Evolutionary conservation across 371 early-diverging fungal genomes (phyloP).

Genomic region (Mortierella polycephala): DNA sequence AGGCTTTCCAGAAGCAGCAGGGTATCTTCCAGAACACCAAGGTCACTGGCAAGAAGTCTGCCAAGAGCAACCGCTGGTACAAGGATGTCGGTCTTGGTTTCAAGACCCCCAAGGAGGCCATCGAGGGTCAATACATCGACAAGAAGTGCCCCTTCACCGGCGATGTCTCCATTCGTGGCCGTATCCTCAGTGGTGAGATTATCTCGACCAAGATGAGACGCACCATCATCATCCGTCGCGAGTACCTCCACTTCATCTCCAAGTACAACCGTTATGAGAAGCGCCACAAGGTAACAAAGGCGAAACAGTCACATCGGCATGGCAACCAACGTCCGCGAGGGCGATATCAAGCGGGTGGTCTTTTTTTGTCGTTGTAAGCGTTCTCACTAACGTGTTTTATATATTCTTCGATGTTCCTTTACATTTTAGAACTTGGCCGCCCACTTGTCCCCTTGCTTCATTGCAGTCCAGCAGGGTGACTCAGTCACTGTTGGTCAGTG

Average conservation of each 20-base stretch:
- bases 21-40: constrained; percentile 96
- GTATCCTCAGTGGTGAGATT: constrained; percentile 98
- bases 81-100: constrained; percentile 99
- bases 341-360: too few species aligned
- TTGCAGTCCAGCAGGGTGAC: constrained; percentile 83
- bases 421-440: constrained; percentile 90
- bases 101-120: constrained; percentile 99
- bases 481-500: constrained; percentile 56
- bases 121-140: constrained; percentile 97
- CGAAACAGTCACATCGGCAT: not conserved
- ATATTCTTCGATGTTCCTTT: not conserved
- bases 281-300: constrained; percentile 87
- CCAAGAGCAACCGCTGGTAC: constrained; percentile 88
- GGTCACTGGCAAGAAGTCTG: constrained; percentile 80
- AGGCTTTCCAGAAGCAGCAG: constrained; percentile 97
- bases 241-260: constrained; percentile 99
- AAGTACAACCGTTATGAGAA: constrained; percentile 99
- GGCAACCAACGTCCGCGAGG: too few species aligned
- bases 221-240: constrained; percentile 98
- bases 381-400: not conserved
- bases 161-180: constrained; percentile 98
- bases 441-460: constrained; percentile 98
- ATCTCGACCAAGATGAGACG: constrained; percentile 99
- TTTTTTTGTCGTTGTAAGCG: too few species aligned
- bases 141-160: constrained; percentile 99